These are phyloP conservation scores for Persicaria tinctoria DNA, from an alignment of 148 eudicot species.

Conservation along the genomic window DNA sequence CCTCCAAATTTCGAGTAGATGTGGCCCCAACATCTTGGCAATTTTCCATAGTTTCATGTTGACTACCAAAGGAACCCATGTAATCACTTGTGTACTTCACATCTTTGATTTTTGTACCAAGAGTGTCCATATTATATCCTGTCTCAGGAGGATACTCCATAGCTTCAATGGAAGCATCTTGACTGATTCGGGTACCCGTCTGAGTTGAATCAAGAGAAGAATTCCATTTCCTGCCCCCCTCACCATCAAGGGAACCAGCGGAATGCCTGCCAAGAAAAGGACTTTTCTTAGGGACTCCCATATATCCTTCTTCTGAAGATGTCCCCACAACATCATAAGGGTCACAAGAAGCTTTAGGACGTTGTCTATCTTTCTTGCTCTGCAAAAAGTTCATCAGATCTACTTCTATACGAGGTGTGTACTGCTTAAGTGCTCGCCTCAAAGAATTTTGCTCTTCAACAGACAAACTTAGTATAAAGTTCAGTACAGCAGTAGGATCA, in stretches of 20 bases:
- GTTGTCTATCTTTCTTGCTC: slow-evolving; percentile 80
- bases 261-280: slow-evolving; percentile 67
- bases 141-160: slow-evolving; percentile 37
- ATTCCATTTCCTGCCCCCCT: slow-evolving; percentile 77
- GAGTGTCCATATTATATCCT: slow-evolving; percentile 40
- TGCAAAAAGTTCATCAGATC: slow-evolving; percentile 92
- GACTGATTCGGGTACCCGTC: slow-evolving; percentile 32
- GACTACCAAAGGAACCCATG: slow-evolving; percentile 33
- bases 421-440: slow-evolving; percentile 89
- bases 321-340: slow-evolving; percentile 78
- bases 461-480: slow-evolving; percentile 78
- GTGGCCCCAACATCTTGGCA: slow-evolving; percentile 28
- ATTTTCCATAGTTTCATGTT: slow-evolving; percentile 31
- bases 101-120: slow-evolving; percentile 39
- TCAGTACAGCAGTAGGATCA: slow-evolving; percentile 78
- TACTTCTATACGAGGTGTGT: slow-evolving; percentile 97
- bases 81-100: slow-evolving; percentile 29
- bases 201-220: slow-evolving; percentile 51
- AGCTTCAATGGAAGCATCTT: slow-evolving; percentile 44
- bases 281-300: slow-evolving; percentile 61
- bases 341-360: slow-evolving; percentile 74
- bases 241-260: slow-evolving; percentile 65
- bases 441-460: slow-evolving; percentile 93
- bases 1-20: slow-evolving; percentile 43
- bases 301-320: slow-evolving; percentile 86